Base-by-base conservation (phyloP, 2,329 filamentous ascomycete genomes). In the Penicillium sp. region DNA sequence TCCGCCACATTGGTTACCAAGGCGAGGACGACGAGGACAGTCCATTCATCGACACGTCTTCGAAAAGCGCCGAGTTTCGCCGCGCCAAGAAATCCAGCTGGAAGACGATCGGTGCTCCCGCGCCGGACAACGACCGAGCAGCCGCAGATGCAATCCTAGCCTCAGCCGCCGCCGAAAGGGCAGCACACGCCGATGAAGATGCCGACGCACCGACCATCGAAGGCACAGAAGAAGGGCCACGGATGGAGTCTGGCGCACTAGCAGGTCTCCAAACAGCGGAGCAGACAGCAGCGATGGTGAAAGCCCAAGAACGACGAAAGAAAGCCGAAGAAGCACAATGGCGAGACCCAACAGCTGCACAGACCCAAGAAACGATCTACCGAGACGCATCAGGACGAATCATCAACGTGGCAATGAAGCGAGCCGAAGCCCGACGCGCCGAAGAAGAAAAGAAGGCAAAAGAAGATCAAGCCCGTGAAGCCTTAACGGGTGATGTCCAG, bases 321-420 rank as follows among this genome's bases (percentile, higher is more conserved):
- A 75, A 75, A 57, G 63, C 70, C 35, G 74, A 75, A 31, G 72
- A 72, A 13, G 75, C 75, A 46, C 50, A 59, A 43, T 67, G 62
- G 44, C 60, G 71, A 29, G 76, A 72, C 50, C 73, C 54, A 42
- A 64, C 69, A 38, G 69, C 68, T 41, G 72, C 67, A 0, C 67
- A 72, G 49, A 80, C 81, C 28, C 80, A 86, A 61, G 89, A 96
- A 71, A 95, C 92, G 0, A 90, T 96, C 23, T 96, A 97, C 68
- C 87, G 93, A 61, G 93, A 98, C 71, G 93, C 95, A 9, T 93
- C 88, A 3, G 93, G 93, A 10, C 81, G 91, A n/a, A 85, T 95
- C 47, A 91, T 98, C 56, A 95, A 98, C 64, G 82, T 97, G 23
- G 84, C 86, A 15, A 89, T 95, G 87, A 89, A 89, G 70, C 81